Evolutionary conservation across 1,284 basidiomycete species (phyloP).

Genomic region (Grifola frondosa): DNA sequence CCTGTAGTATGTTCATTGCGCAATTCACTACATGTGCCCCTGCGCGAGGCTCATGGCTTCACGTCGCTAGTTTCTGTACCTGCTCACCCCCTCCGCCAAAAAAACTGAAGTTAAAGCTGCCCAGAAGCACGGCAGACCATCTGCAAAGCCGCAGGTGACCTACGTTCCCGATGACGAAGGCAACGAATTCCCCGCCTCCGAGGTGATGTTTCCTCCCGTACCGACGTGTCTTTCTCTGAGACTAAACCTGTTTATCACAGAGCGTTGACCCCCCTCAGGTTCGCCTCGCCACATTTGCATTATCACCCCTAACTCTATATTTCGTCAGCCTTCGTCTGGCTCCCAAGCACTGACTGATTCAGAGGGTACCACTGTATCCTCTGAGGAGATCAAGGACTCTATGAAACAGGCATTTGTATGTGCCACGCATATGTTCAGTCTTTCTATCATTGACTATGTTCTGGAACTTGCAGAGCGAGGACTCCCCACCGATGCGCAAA

Average conservation of each 20-base stretch:
- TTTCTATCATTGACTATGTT: neutral
- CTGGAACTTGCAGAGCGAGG: slow-evolving; percentile 8
- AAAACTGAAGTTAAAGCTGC: slow-evolving; percentile 9
- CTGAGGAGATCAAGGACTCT: slow-evolving; percentile 37
- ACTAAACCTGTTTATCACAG: no score
- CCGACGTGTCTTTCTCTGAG: no score
- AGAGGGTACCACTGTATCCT: slow-evolving; percentile 33
- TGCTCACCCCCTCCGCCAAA: slow-evolving; percentile 13
- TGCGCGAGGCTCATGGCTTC: neutral
- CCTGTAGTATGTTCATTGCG: slow-evolving; percentile 23
- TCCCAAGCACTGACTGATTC: slow-evolving; percentile 26
- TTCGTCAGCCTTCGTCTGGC: neutral
- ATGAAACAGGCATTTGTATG: slow-evolving; percentile 34
- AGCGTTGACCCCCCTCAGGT: no score
- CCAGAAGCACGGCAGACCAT: slow-evolving; percentile 8
- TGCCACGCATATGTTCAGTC: neutral
- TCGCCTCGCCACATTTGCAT: neutral
- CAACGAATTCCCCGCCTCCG: slow-evolving; percentile 2
- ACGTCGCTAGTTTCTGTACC: slow-evolving; percentile 17
- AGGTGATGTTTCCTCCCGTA: slow-evolving; percentile 2
- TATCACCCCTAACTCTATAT: no score
- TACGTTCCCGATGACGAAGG: slow-evolving; percentile 5
- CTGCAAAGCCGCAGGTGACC: slow-evolving; percentile 1
- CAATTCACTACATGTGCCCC: neutral
- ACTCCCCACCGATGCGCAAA: slow-evolving; percentile 20